These are phyloP conservation scores for Nicotiana obtusifolia DNA, from an alignment of 257 asterid genomes.

Conservation along the genomic window DNA sequence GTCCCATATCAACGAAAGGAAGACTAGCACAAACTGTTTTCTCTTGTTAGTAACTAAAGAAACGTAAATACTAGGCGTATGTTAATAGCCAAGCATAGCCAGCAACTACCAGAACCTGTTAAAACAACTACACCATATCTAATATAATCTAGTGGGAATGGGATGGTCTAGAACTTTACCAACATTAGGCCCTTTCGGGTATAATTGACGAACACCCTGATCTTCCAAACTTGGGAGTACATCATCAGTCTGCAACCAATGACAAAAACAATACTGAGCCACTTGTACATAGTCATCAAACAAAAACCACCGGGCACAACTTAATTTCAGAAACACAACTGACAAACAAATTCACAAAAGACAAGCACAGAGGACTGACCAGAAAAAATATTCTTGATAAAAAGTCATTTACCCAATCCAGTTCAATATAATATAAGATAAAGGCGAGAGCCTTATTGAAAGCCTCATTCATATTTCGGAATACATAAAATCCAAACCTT, in stretches of 20 bases:
- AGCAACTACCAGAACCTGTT: not conserved
- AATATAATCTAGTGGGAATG: not conserved
- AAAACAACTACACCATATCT: not conserved
- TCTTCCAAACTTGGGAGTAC: slow-evolving; percentile 90
- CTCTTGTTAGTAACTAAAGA: not conserved
- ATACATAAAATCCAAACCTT: not conserved
- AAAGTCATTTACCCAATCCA: not conserved
- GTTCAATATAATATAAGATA: not conserved
- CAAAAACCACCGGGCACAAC: not conserved
- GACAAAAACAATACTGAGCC: slow-evolving; percentile 1
- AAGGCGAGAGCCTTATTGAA: not conserved
- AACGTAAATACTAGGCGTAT: not conserved
- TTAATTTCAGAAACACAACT: not conserved
- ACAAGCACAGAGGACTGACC: not conserved
- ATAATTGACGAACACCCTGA: slow-evolving; percentile 91
- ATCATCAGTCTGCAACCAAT: slow-evolving; percentile 67
- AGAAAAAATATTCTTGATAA: not conserved
- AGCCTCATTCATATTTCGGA: not conserved
- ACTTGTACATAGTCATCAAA: not conserved
- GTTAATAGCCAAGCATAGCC: not conserved
- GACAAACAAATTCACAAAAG: slow-evolving; percentile 1
- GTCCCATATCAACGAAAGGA: not conserved
- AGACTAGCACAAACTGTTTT: not conserved
- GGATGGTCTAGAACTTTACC: slow-evolving; percentile 29
- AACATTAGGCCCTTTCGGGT: slow-evolving; percentile 75